Evolutionary conservation across 2,329 filamentous ascomycete species (phyloP).

Genomic region (Thelonectria olida): DNA sequence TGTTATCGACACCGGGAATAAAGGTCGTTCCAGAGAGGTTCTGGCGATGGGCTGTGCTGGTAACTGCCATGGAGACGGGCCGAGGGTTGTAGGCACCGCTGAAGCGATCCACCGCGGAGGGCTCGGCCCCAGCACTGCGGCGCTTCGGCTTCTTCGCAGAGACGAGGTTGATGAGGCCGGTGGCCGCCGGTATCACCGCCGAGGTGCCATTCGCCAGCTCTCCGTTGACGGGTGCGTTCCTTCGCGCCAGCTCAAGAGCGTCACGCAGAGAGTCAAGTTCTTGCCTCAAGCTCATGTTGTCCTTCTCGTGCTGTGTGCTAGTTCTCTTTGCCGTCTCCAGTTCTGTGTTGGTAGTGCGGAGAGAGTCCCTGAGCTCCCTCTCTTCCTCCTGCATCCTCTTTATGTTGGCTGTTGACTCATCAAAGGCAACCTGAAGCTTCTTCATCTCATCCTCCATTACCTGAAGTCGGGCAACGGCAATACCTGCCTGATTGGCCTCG

Average conservation of each 20-base stretch:
- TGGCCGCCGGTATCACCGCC: constrained; percentile 62
- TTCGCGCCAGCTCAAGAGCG: constrained; percentile 87
- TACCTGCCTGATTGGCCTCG: constrained; percentile 97
- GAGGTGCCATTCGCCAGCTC: constrained; percentile 52
- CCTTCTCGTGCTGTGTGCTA: constrained; percentile 80
- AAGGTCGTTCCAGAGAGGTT: constrained; percentile 80
- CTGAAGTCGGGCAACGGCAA: constrained; percentile 87
- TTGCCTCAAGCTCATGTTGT: constrained; percentile 86
- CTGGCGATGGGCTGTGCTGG: constrained; percentile 72
- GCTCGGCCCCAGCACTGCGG: constrained; percentile 88
- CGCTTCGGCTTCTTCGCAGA: constrained; percentile 97
- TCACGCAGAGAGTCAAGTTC: constrained; percentile 92
- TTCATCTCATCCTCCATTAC: constrained; percentile 97
- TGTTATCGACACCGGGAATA: constrained; percentile 83
- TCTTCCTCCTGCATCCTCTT: constrained; percentile 97
- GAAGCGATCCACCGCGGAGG: constrained; percentile 87
- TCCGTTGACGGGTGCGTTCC: constrained; percentile 79
- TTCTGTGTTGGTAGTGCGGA: constrained; percentile 82
- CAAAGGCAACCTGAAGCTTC: constrained; percentile 87
- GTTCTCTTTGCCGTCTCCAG: constrained; percentile 81
- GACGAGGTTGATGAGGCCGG: constrained; percentile 94
- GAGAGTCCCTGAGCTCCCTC: constrained; percentile 81
- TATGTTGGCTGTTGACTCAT: constrained; percentile 89
- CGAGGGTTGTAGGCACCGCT: constrained; percentile 93
- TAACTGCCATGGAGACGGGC: constrained; percentile 94